Base-by-base conservation (phyloP, 192 early-diverging fungal species). In the Coemansia sp. region DNA sequence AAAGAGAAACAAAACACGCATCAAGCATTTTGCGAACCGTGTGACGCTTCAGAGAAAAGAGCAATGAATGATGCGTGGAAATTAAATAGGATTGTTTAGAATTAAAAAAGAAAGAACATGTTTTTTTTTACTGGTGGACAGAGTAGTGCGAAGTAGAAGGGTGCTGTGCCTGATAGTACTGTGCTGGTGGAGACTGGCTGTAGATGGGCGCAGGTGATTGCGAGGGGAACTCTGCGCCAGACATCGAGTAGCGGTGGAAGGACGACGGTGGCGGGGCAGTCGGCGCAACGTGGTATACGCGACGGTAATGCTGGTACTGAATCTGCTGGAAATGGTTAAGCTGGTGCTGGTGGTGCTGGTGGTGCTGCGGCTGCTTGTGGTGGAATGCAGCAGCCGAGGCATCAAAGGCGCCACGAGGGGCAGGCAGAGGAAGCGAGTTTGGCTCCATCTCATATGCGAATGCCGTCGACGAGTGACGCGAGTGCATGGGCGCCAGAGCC, bases 201-300 rank as follows among this genome's bases (percentile, higher is more conserved):
- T 62, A 69, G 50, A 40, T 36, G 41, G 40, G 11, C 49, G 65
- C 71, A 39, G 46, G 6, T 36, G 68, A 40, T 31, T 70, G 34
- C 44, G 27, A 52, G 60, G 58, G 27, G n/a, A 70, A 20, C 58
- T 70, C 44, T 12, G 68, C 34, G n/a, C 58, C 58, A 41, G 57
- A 62, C 33, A 61, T 38, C 31, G 68, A 70, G 60, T 70, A 61
- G 60, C 68, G 68, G 68, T 70, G 68, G 68, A 70, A 70, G 55
- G 64, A 39, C 34, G 66, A 69, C 50, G 70, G 66, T 20, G 75
- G 44, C 53, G 66, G 63, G 29, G 63, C 63, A 38, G 70, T 53
- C 36, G 75, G 53, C 66, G 70, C 62, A 36, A 55, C 53, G 55
- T 43, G 66, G 52, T 66, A 66, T 61, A 72, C 29, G 47, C 65